These are phyloP conservation scores for Ophiocordyceps sinensis DNA, from an alignment of 2,329 filamentous ascomycete species.

Conservation along the genomic window DNA sequence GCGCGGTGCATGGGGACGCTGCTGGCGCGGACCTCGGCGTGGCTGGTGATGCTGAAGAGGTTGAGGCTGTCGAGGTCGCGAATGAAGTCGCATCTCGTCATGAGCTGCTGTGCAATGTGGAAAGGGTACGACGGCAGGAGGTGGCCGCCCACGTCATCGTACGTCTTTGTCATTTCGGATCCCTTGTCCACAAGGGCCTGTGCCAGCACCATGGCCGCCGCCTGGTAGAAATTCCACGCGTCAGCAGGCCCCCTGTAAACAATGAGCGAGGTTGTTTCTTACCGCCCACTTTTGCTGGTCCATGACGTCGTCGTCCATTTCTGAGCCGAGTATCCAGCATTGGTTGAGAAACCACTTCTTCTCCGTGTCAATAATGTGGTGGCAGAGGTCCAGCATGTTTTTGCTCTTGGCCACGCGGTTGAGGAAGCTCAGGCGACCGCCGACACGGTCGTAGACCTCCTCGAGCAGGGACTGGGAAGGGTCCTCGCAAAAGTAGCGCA, in stretches of 20 bases:
- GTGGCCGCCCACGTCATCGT: conserved; percentile 54
- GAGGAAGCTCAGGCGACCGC: conserved; percentile 76
- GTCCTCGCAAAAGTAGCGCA: conserved; percentile 56
- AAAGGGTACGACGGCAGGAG: conserved; percentile 68
- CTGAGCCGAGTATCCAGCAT: conserved; percentile 57
- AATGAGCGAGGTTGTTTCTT: conserved; percentile 20
- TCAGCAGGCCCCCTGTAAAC: background rate
- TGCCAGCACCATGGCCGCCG: conserved; percentile 86
- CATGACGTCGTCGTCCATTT: conserved; percentile 95
- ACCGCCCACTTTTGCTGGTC: conserved; percentile 93
- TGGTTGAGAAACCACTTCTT: conserved; percentile 68
- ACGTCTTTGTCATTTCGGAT: conserved; percentile 47
- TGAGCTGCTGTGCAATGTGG: conserved; percentile 75
- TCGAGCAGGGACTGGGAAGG: conserved; percentile 44
- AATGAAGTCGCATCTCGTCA: conserved; percentile 94
- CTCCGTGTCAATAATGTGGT: conserved; percentile 55
- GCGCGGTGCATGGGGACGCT: conserved; percentile 93
- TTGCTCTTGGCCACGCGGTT: conserved; percentile 76
- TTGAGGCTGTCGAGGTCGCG: conserved; percentile 85
- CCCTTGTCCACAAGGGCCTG: conserved; percentile 80
- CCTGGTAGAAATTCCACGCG: conserved; percentile 30
- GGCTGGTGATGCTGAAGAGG: conserved; percentile 84
- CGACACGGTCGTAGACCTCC: conserved; percentile 72
- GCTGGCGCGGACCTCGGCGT: conserved; percentile 77
- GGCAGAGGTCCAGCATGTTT: conserved; percentile 68